Conservation (phyloP, 2,329 filamentous ascomycete species). For the Trichoderma sp. region DNA sequence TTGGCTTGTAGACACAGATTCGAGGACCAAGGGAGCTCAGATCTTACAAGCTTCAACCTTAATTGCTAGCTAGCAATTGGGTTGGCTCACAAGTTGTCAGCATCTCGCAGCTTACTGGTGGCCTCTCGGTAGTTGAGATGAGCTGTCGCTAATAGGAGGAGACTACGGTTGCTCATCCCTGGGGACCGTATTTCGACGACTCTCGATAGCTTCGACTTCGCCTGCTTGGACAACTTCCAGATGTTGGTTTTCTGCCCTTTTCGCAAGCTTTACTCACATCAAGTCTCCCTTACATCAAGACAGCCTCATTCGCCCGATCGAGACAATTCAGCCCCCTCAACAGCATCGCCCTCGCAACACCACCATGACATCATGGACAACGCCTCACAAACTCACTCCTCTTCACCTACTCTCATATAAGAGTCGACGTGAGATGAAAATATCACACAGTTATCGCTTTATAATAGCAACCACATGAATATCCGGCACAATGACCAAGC, state of each 20-base stretch:
- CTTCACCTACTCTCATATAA: neutral
- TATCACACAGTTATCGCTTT: no score
- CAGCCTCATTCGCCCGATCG: slow-evolving; percentile 4
- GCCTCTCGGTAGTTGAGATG: no score
- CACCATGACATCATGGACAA: slow-evolving; percentile 25
- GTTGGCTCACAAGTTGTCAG: neutral
- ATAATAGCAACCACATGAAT: no score
- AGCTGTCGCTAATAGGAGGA: no score
- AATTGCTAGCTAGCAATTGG: neutral
- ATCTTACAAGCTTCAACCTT: neutral
- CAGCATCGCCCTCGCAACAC: slow-evolving; percentile 10
- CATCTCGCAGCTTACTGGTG: neutral
- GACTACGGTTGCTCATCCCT: no score
- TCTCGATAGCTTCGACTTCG: no score
- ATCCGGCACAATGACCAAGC: slow-evolving; percentile 36
- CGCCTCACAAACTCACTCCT: slow-evolving; percentile 17
- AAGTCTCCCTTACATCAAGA: neutral
- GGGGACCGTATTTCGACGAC: no score
- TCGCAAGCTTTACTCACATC: no score
- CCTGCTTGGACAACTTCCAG: no score
- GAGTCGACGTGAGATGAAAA: neutral
- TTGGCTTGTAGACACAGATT: neutral
- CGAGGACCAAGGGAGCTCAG: no score
- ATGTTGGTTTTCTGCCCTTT: no score
- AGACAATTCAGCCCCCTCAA: slow-evolving; percentile 1